Conservation (phyloP, 768 basidiomycete genomes). For the Lactarius indigo region DNA sequence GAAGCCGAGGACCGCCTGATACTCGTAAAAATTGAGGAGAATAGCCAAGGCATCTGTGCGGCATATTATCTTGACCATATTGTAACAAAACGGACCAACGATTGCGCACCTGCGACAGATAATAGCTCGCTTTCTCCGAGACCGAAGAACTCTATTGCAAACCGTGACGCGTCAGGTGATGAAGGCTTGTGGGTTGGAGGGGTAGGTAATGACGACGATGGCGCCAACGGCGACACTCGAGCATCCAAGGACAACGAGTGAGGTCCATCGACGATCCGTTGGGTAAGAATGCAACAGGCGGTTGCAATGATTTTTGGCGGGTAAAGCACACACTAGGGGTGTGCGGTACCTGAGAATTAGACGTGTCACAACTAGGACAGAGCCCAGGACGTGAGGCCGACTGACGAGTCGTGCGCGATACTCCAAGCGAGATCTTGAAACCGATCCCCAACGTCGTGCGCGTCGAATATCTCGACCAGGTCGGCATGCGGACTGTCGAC, state of each 20-base stretch:
- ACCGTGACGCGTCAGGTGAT: conserved; percentile 66
- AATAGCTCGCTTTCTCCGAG: conserved; percentile 57
- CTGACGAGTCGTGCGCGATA: conserved; percentile 82
- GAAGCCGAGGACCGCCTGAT: conserved; percentile 18
- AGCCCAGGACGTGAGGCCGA: conserved; percentile 22
- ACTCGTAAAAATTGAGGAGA: conserved; percentile 26
- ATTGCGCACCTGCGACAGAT: conserved; percentile 54
- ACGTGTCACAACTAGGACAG: conserved; percentile 10
- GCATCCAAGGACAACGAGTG: conserved; percentile 72
- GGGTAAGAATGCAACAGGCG: conserved; percentile 75
- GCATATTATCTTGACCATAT: neutral
- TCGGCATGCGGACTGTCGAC: conserved; percentile 74
- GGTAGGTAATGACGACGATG: conserved; percentile 74
- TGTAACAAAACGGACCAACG: neutral
- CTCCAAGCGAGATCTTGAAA: conserved; percentile 82
- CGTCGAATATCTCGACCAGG: conserved; percentile 68
- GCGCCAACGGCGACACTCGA: conserved; percentile 65
- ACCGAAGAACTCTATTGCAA: conserved; percentile 63
- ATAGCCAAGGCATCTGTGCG: conserved; percentile 21
- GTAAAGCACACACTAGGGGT: conserved; percentile 70
- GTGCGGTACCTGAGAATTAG: conserved; percentile 60
- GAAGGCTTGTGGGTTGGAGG: conserved; percentile 74
- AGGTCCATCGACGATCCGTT: conserved; percentile 67
- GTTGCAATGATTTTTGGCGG: conserved; percentile 68
- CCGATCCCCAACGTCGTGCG: conserved; percentile 42